These are phyloP conservation scores for Cercospora zeae-maydis DNA, from an alignment of 2,329 filamentous ascomycete genomes.

Conservation along the genomic window DNA sequence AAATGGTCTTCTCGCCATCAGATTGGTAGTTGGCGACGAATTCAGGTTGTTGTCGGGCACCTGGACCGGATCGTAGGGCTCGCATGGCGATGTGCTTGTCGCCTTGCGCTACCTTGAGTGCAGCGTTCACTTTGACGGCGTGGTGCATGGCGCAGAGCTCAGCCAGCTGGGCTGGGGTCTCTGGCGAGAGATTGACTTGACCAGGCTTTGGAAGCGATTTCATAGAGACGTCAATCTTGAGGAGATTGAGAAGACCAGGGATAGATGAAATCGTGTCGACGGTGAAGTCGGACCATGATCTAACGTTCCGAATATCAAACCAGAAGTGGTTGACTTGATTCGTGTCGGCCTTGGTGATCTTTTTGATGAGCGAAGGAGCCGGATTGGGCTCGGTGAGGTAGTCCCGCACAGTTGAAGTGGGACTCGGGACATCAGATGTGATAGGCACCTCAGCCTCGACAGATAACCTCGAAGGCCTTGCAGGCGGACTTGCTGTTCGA, in stretches of 20 bases:
- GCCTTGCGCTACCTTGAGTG: slow-evolving; percentile 70
- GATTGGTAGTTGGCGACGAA: slow-evolving; percentile 63
- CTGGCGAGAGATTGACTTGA: slow-evolving; percentile 55
- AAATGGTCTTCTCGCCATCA: slow-evolving; percentile 49
- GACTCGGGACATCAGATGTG: slow-evolving; percentile 28
- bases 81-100: slow-evolving; percentile 59
- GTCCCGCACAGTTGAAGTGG: slow-evolving; percentile 66
- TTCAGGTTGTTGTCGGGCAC: slow-evolving; percentile 56
- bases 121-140: slow-evolving; percentile 81
- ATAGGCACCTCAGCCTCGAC: slow-evolving; percentile 39
- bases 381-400: slow-evolving; percentile 80
- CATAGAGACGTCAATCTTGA: slow-evolving; percentile 59
- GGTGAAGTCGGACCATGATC: slow-evolving; percentile 78
- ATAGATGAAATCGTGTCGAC: slow-evolving; percentile 67
- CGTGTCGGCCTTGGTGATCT: slow-evolving; percentile 65
- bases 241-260: slow-evolving; percentile 67
- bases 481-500: slow-evolving; percentile 37
- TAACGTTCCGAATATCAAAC: slow-evolving; percentile 90
- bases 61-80: slow-evolving; percentile 34
- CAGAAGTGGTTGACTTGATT: slow-evolving; percentile 79
- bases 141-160: slow-evolving; percentile 74
- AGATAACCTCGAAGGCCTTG: slow-evolving; percentile 43
- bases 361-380: slow-evolving; percentile 74
- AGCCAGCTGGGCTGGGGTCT: slow-evolving; percentile 74
- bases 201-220: slow-evolving; percentile 59